These are phyloP conservation scores for Mycena sanguinolenta DNA, from an alignment of 768 basidiomycete genomes.

Conservation along the genomic window DNA sequence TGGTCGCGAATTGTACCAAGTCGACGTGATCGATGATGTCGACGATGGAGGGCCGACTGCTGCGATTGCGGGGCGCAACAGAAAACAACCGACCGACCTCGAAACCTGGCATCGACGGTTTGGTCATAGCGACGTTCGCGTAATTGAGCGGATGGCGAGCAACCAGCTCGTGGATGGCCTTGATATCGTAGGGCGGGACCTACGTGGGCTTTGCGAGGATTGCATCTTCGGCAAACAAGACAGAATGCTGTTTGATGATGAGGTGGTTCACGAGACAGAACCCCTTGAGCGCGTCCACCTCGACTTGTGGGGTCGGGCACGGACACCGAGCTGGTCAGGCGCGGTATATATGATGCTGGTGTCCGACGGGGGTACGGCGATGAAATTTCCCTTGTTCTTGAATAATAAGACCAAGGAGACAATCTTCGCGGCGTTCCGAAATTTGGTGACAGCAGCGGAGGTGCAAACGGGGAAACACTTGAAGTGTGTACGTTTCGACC, in stretches of 20 bases:
- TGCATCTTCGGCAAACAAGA: no score
- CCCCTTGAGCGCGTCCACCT: slow-evolving; percentile 38
- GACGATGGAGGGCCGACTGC: slow-evolving; percentile 1
- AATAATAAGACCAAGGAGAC: neutral
- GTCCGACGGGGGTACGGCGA: neutral
- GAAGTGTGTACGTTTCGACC: neutral
- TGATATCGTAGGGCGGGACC: no score
- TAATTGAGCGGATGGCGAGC: no score
- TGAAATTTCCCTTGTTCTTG: neutral
- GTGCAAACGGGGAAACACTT: neutral
- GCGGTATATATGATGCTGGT: neutral
- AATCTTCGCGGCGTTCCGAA: neutral
- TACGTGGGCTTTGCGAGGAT: no score
- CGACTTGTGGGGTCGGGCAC: slow-evolving; percentile 44
- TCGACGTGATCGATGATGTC: slow-evolving; percentile 11
- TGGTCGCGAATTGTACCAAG: slow-evolving; percentile 7
- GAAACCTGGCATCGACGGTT: slow-evolving; percentile 45
- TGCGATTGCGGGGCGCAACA: slow-evolving; percentile 31
- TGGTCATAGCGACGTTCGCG: no score
- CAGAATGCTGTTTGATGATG: no score
- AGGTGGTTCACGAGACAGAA: no score
- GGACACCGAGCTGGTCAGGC: slow-evolving; percentile 31
- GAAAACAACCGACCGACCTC: slow-evolving; percentile 36
- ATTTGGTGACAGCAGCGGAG: neutral
- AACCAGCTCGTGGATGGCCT: no score